Conservation (phyloP, 148 eudicot genomes). For the Diospyros lotus region DNA sequence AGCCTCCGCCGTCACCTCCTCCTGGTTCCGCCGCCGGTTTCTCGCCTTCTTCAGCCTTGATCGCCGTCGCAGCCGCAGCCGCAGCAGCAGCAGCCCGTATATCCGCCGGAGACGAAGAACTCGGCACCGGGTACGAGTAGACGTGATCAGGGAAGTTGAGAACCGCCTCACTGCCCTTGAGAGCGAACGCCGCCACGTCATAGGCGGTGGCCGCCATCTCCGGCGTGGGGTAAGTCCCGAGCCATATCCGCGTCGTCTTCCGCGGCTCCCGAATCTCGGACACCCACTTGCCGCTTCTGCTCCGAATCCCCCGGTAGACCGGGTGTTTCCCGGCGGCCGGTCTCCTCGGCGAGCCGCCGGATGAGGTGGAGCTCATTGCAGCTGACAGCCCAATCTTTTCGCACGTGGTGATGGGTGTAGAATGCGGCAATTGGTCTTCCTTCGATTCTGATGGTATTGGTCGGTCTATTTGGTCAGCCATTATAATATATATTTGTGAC, state of each 20-base stretch:
- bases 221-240: slow-evolving; percentile 53
- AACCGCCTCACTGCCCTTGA: slow-evolving; percentile 39
- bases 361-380: slow-evolving; percentile 6
- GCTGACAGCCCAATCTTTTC: not conserved
- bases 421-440: not conserved
- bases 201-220: slow-evolving; percentile 81
- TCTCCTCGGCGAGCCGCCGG: slow-evolving; percentile 18
- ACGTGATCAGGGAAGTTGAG: slow-evolving; percentile 52
- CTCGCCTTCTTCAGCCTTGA: slow-evolving; percentile 6
- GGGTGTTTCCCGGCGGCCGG: slow-evolving; percentile 33
- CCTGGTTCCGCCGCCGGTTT: not conserved
- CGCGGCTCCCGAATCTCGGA: slow-evolving; percentile 71
- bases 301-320: slow-evolving; percentile 47
- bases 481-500: no score
- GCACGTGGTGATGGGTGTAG: not conserved
- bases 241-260: slow-evolving; percentile 64
- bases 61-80: slow-evolving; percentile 48
- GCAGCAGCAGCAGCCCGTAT: slow-evolving; percentile 44
- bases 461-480: no score
- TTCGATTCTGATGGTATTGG: no score
- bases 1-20: not conserved
- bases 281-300: slow-evolving; percentile 70
- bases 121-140: slow-evolving; percentile 38
- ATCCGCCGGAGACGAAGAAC: slow-evolving; percentile 28
- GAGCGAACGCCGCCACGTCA: slow-evolving; percentile 62